phyloP scores from a whole-genome alignment of 345 rosid species.

The Populus pruinosa region DNA sequence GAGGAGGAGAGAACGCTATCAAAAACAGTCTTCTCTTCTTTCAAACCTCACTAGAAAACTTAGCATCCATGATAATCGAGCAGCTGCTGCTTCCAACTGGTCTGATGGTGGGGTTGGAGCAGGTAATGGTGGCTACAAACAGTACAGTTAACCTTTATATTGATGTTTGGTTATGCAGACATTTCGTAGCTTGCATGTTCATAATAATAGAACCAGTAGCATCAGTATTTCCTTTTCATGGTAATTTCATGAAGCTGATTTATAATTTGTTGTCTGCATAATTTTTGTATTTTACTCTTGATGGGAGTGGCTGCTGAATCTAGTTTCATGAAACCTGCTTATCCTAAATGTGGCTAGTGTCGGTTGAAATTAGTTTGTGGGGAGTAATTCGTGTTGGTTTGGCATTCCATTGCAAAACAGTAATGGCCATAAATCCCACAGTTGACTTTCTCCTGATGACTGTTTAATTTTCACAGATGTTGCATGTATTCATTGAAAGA shows the following conservation, averaged over 20 bases:
- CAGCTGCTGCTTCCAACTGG: conserved; percentile 82
- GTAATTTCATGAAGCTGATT: neutral
- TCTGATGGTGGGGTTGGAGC: conserved; percentile 45
- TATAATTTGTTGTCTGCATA: neutral
- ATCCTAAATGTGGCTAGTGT: neutral
- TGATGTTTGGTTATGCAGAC: neutral
- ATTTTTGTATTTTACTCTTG: neutral
- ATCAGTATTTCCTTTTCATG: neutral
- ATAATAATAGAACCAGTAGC: neutral
- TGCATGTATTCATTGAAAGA: neutral
- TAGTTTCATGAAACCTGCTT: neutral
- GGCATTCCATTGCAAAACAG: neutral
- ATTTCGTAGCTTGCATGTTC: neutral
- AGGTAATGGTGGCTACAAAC: conserved; percentile 30
- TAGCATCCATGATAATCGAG: conserved; percentile 85
- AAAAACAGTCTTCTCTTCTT: conserved; percentile 84
- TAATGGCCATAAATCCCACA: neutral
- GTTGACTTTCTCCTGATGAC: neutral
- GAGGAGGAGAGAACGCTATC: conserved; percentile 69
- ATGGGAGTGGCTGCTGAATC: neutral
- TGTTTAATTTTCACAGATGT: neutral
- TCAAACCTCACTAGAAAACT: conserved; percentile 79
- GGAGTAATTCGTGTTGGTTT: neutral
- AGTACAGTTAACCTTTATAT: neutral
- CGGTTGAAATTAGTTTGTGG: neutral